Evolutionary conservation across 2,329 filamentous ascomycete species (phyloP).

Genomic region (Aspergillus luchuensis): DNA sequence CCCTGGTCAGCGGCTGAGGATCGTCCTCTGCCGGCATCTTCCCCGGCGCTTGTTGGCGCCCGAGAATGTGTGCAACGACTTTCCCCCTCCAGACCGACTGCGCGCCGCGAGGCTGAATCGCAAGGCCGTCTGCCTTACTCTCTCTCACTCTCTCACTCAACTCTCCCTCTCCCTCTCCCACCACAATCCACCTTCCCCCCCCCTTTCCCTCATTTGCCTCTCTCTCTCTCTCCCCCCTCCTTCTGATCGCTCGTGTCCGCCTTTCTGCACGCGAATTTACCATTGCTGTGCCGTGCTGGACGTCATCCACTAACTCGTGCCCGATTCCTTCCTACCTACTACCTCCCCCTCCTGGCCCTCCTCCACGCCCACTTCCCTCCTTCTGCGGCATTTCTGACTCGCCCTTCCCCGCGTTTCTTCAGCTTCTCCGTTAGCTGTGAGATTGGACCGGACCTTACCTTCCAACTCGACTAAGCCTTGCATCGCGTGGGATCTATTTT

Average conservation of each 20-base stretch:
- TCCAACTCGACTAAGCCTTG: conserved; percentile 16
- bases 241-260: not conserved
- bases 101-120: conserved; percentile 28
- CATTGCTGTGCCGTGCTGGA: conserved; percentile 2
- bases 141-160: not conserved
- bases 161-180: not conserved
- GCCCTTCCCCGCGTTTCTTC: conserved; percentile 14
- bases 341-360: not conserved
- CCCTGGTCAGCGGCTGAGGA: not conserved
- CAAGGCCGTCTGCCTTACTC: conserved; percentile 1
- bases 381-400: conserved; percentile 12
- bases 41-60: conserved; percentile 3
- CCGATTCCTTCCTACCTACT: not conserved
- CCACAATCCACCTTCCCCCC: not conserved
- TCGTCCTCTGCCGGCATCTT: not conserved
- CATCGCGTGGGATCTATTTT: conserved; percentile 27
- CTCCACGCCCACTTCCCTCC: conserved; percentile 13
- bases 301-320: not conserved
- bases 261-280: conserved; percentile 17
- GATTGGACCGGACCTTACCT: conserved; percentile 16
- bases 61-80: conserved; percentile 17
- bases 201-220: not conserved
- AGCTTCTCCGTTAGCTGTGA: conserved; percentile 9
- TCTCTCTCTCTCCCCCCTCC: not conserved
- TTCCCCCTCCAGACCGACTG: conserved; percentile 9